Evolutionary conservation across 176 grass and related monocot species (phyloP), one percentile per base, ranked within the genome.

Genomic region (Zoysia japonica): DNA sequence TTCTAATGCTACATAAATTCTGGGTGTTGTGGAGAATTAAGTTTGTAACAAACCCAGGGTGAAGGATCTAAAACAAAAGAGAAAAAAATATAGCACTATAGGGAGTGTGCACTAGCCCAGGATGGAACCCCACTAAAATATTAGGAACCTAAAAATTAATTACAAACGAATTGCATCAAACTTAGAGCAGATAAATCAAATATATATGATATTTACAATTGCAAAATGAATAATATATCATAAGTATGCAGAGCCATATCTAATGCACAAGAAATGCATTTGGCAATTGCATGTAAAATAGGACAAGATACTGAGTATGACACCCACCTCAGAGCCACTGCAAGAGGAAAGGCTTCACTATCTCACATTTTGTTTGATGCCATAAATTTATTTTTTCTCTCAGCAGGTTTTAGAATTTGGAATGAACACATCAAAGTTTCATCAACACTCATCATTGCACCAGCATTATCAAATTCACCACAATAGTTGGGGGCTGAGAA

Each of bases 401-500:
- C 94, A 70, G 91, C 94, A 36, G 94, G 94, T 75, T 97, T 93
- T 43, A 97, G 89, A 89, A 97, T 97, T 89, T 97, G 94, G 79
- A 97, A 91, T 41, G 94, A 97, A 40, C 91, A 97, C 87, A 97
- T 91, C 84, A 93, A 88, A 62, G 94, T 97, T 79, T 97, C 94
- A 67, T 97, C 91, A 15, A 97, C 94, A 45, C 94, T 97, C 94
- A 93, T 93, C 91, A 97, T 97, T 11, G 94, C 94, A 57, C 94
- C 91, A 51, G 94, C 89, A 67, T 97, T 93, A 86, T 97, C 94
- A 82, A 97, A 97, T 83, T 93, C 91, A 61, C 94, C 94, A 43
- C 91, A 97, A 82, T 97, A 93, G 78, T 97, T 97, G 47, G 94
- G 94, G 47, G 94, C 94, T 0, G 94, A 97, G 80, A 97, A 97